These are phyloP conservation scores for Penicillium atrosanguineum DNA, from an alignment of 495 filamentous ascomycete species.

Conservation along the genomic window DNA sequence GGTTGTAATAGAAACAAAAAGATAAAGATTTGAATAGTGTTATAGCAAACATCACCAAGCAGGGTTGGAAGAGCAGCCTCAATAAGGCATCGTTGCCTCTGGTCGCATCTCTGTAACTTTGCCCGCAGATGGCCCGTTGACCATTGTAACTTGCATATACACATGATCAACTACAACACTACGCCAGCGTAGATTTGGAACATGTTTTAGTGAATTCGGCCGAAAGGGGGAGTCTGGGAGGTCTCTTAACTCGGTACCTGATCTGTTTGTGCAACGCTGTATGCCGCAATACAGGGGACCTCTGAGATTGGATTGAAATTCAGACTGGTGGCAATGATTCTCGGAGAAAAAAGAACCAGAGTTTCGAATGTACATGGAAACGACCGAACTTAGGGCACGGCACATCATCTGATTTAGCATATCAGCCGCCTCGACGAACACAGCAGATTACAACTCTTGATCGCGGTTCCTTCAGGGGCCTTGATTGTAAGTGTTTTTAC, in stretches of 20 bases:
- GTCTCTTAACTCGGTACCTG: constrained; percentile 23
- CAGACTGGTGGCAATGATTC: constrained; percentile 7
- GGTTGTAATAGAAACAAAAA: background rate
- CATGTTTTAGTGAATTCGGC: background rate
- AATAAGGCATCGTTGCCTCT: background rate
- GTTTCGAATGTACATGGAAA: background rate
- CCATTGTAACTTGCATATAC: constrained; percentile 2
- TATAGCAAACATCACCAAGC: background rate
- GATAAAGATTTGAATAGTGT: background rate
- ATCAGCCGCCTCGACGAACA: background rate
- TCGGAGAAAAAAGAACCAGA: constrained; percentile 14
- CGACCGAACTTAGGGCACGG: background rate
- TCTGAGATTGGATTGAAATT: constrained; percentile 12
- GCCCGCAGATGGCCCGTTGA: constrained; percentile 8
- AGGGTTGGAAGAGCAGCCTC: background rate
- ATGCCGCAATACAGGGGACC: constrained; percentile 8
- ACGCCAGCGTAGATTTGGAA: background rate
- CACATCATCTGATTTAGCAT: background rate
- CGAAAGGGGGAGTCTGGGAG: background rate
- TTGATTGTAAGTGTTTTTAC: background rate
- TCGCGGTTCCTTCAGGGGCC: background rate
- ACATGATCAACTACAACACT: constrained; percentile 5
- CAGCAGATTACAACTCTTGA: background rate
- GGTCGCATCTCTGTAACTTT: background rate
- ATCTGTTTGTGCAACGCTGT: constrained; percentile 22